Evolutionary conservation across 2,329 filamentous ascomycete genomes (phyloP).

Genomic region (Tolypocladium nubicola): DNA sequence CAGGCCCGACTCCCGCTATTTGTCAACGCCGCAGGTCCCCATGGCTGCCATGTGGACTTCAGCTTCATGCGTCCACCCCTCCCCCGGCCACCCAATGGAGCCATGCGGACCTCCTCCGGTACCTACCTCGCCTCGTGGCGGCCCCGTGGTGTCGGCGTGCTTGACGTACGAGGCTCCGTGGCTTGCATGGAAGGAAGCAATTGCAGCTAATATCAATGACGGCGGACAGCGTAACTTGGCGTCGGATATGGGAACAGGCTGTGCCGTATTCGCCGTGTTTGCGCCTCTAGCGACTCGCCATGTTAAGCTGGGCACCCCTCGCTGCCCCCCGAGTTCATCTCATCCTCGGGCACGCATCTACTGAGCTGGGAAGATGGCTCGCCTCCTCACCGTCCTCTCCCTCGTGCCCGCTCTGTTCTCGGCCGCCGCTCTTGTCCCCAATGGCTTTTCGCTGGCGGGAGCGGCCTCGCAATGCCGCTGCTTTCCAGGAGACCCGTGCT

Average conservation of each 20-base stretch:
- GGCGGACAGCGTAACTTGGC: not conserved
- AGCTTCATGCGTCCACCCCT: not conserved
- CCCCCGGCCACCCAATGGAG: not conserved
- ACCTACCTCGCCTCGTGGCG: not conserved
- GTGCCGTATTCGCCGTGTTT: not conserved
- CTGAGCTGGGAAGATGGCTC: not conserved
- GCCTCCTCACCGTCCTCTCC: not conserved
- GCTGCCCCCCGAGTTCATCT: not conserved
- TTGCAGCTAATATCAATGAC: not conserved
- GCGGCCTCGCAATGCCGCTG: slow-evolving; percentile 10
- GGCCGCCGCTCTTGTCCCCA: not conserved
- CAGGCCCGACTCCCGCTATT: not conserved
- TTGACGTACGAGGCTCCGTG: not conserved
- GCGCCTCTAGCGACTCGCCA: not conserved
- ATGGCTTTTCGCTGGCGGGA: not conserved
- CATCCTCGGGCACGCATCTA: not conserved
- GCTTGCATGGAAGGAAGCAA: not conserved
- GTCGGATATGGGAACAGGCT: not conserved
- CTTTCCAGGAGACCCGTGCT: slow-evolving; percentile 39
- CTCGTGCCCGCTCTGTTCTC: not conserved
- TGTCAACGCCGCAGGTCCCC: not conserved
- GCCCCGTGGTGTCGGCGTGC: not conserved
- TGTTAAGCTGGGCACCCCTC: not conserved
- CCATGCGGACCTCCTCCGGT: not conserved
- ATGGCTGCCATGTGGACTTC: not conserved